Conservation (phyloP, 2,329 filamentous ascomycete genomes). For the Phaeosphaeria sp. region DNA sequence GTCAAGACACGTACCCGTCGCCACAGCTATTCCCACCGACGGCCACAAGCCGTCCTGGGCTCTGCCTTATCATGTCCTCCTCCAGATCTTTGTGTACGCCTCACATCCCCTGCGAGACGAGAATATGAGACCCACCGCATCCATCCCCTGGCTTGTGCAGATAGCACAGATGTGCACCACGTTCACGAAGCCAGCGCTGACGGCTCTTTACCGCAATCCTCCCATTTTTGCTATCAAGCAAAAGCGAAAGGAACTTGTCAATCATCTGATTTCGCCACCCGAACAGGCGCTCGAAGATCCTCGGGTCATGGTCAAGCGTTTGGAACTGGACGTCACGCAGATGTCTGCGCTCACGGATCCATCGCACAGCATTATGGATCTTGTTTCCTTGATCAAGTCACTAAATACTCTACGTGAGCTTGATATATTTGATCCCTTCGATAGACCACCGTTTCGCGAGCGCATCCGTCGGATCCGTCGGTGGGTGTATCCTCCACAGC, state of each 20-base stretch:
- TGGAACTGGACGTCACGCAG: constrained; percentile 72
- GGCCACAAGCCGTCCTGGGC: constrained; percentile 34
- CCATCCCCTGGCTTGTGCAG: constrained; percentile 69
- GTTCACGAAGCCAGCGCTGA: constrained; percentile 76
- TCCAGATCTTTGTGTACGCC: constrained; percentile 73
- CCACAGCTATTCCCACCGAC: constrained; percentile 32
- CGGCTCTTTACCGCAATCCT: constrained; percentile 73
- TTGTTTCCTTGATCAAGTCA: constrained; percentile 65
- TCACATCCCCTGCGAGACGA: constrained; percentile 63
- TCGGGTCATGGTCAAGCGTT: constrained; percentile 70
- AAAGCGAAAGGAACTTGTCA: constrained; percentile 53
- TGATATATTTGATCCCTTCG: constrained; percentile 73
- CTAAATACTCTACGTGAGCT: constrained; percentile 73
- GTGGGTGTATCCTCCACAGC: constrained; percentile 72
- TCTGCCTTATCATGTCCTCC: constrained; percentile 73
- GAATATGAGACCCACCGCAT: constrained; percentile 52
- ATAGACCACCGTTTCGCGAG: constrained; percentile 70
- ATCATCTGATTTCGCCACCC: constrained; percentile 62
- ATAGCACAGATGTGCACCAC: constrained; percentile 65
- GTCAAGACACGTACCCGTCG: constrained; percentile 4
- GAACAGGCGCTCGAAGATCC: constrained; percentile 61
- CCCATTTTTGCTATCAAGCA: constrained; percentile 64
- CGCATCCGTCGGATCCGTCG: constrained; percentile 59
- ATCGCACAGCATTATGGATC: constrained; percentile 61
- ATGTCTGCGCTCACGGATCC: constrained; percentile 62